Conservation (phyloP, 2,329 filamentous ascomycete species). For the Dendrostoma leiphaemia region DNA sequence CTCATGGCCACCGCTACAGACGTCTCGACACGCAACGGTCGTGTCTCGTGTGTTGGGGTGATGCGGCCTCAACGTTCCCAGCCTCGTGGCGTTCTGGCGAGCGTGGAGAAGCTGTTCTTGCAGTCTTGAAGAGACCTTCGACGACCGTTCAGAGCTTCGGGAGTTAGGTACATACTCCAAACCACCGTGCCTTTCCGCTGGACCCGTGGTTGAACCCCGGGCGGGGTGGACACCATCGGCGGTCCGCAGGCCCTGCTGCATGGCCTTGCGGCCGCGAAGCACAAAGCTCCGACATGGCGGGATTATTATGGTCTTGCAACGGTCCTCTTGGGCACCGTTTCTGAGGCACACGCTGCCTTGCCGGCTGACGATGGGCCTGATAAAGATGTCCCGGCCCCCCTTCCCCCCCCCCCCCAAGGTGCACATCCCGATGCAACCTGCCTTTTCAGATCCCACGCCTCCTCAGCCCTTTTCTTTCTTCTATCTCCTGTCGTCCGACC, state of each 20-base stretch:
- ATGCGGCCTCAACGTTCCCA: neutral
- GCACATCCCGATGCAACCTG: constrained; percentile 7
- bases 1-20: constrained; percentile 1
- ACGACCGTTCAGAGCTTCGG: too few species aligned
- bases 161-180: too few species aligned
- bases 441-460: constrained; percentile 8
- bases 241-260: neutral
- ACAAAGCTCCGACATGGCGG: neutral
- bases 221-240: neutral
- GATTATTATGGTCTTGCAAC: neutral
- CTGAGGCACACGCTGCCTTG: neutral
- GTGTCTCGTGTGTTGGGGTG: neutral
- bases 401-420: too few species aligned
- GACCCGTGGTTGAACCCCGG: neutral
- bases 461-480: neutral
- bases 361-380: neutral
- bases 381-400: constrained; percentile 5
- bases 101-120: neutral
- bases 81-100: neutral
- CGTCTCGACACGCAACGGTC: neutral
- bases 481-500: neutral
- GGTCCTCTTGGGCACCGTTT: too few species aligned
- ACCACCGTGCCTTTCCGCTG: too few species aligned
- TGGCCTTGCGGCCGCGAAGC: neutral
- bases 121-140: too few species aligned